Evolutionary conservation across 257 asterid genomes (phyloP), one percentile per base, ranked within the genome.

Genomic region (Solanum chiquidenum): DNA sequence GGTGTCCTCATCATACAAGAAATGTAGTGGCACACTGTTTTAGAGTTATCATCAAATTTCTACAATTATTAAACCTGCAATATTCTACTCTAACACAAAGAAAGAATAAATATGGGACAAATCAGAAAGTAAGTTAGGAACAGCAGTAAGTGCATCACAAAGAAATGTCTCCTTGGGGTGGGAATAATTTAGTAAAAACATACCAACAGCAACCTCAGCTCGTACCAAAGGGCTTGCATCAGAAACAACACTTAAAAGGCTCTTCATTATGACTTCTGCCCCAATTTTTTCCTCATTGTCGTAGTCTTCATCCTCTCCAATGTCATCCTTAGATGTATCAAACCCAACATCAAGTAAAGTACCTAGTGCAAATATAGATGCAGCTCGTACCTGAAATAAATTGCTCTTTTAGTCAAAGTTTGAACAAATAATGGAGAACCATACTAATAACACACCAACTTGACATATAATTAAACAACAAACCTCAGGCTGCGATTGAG

Each of bases 401-500:
- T 42, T 77, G 35, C 37, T 77, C 84, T 44, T 44, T 77, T 25
- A 77, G 60, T 77, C 12, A 9, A 77, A 25, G 84, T 40, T 7
- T 42, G 55, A 77, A 42, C n/a, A 77, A 76, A 42, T 25, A 77
- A 77, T 77, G 64, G 37, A 77, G 37, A 77, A 77, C 37, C n/a
- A 77, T 49, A 42, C 37, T 37, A 37, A 75, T 75, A 25, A 42
- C 25, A 77, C 23, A 76, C 35, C n/a, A 42, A 79, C 64, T 44
- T 27, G 25, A 79, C 25, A 27, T 8, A 40, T 14, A 27, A 79
- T 44, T 44, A 27, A 77, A 44, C n/a, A 31, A 55, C 64, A 83
- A 90, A 97, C 99, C 99, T 97, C 99, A 44, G 99, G 99, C 88
- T 96, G 99, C 64, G 99, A 97, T 90, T 96, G 98, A 44, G 94